phyloP scores from a whole-genome alignment of 352 stramenopile species.

The Globisporangium nodosum region DNA sequence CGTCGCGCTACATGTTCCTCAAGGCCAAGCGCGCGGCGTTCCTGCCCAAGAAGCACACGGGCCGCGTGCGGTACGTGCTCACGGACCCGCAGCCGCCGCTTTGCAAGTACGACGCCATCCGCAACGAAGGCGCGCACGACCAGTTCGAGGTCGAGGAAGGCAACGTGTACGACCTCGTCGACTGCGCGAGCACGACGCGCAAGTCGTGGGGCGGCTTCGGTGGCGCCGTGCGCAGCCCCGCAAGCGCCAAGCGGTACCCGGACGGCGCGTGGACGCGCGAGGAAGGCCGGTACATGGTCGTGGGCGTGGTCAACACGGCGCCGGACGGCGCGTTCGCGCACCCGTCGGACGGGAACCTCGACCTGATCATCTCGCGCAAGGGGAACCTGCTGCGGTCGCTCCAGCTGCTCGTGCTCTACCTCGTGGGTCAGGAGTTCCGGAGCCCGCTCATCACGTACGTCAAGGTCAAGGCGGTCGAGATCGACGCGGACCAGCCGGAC shows the following conservation, averaged over 20 bases:
- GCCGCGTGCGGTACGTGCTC: conserved; percentile 67
- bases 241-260: conserved; percentile 46
- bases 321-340: conserved; percentile 76
- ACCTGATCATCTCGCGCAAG: conserved; percentile 65
- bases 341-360: conserved; percentile 73
- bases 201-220: conserved; percentile 66
- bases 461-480: conserved; percentile 77
- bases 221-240: conserved; percentile 50
- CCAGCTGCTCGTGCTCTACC: conserved; percentile 47
- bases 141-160: conserved; percentile 72
- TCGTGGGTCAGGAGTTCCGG: conserved; percentile 48
- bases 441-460: conserved; percentile 59
- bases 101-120: conserved; percentile 67
- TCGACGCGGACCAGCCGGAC: conserved; percentile 40
- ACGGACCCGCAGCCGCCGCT: conserved; percentile 59
- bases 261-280: conserved; percentile 50
- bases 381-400: conserved; percentile 32
- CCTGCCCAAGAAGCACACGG: conserved; percentile 40
- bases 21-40: conserved; percentile 64
- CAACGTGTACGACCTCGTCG: conserved; percentile 63
- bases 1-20: conserved; percentile 64
- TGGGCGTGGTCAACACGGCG: conserved; percentile 70
- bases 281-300: conserved; percentile 37
- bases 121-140: conserved; percentile 45
- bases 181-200: conserved; percentile 6